Evolutionary conservation across 306 rosid species (phyloP).

Genomic region (Ammopiptanthus mongolicus): DNA sequence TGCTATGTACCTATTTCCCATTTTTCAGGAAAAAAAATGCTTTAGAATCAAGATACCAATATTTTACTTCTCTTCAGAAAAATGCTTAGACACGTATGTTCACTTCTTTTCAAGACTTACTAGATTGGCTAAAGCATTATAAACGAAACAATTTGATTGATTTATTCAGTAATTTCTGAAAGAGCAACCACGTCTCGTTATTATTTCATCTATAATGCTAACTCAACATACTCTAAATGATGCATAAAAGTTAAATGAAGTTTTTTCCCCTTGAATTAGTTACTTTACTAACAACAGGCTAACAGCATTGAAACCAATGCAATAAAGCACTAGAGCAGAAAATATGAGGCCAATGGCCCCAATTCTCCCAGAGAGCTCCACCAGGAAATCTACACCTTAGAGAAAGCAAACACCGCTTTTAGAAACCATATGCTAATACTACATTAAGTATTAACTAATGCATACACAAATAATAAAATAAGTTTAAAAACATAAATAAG

Average conservation of each 20-base stretch:
- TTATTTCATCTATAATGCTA: not conserved
- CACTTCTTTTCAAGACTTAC: not conserved
- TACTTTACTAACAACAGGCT: not conserved
- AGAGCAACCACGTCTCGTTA: not conserved
- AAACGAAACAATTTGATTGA: not conserved
- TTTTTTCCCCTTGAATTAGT: not conserved
- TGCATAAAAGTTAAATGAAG: not conserved
- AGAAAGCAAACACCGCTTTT: conserved; percentile 8
- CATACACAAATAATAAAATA: not conserved
- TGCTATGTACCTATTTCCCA: not conserved
- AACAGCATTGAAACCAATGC: not conserved
- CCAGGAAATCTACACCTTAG: not conserved
- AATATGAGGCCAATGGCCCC: not conserved
- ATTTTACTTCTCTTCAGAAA: not conserved
- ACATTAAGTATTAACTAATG: not conserved
- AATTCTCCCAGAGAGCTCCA: conserved; percentile 9
- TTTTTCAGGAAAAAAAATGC: not conserved
- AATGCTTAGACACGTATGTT: not conserved
- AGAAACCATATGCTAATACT: not conserved
- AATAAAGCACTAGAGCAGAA: conserved; percentile 6
- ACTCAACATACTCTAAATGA: not conserved
- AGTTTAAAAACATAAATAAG: not conserved
- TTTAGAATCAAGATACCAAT: not conserved
- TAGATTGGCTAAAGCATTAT: not conserved
- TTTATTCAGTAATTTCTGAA: not conserved